Base-by-base conservation (phyloP, 164 flowering plant species). In the Berberis thunbergii region DNA sequence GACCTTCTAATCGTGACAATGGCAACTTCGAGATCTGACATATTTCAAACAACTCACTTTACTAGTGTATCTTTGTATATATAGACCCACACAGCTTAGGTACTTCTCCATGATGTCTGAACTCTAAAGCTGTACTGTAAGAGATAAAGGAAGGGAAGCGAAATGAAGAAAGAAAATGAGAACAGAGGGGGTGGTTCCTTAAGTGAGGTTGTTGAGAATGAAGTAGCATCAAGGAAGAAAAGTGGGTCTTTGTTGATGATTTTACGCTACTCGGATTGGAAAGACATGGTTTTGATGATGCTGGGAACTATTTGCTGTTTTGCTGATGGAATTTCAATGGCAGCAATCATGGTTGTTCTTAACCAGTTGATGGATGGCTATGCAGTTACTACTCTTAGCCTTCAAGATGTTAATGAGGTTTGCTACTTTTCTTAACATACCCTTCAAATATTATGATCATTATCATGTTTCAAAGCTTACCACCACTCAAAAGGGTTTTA, bases 241-340 rank as follows among this genome's bases (percentile, higher is more conserved):
- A 12, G 57, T 4, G 65, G 62, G 43, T 64, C 65, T 3, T 41
- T 65, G 8, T 1, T 26, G 41, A 64, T 10, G 68, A 39, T 77
- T 13, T 69, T 74, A 2, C 69, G 61, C 26, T 48, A 66, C 41
- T 64, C 71, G 1, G 75, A 77, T 43, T 68, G 63, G 41, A 56
- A 43, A 12, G 80, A 77, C 43, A 57, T 60, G 67, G 11, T 71
- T 61, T 44, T 77, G 41, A 70, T 76, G 80, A 41, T 52, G 3
- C 11, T 71, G 7, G 80, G 80, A 41, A 61, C 67, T 3, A 42
- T 77, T 7, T 77, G 80, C 12, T 59, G 75, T 49, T 41, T 77
- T n/a, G 75, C 65, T 6, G 80, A 77, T 59, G 77, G 77, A 48
- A 44, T 57, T 2, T 46, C 67, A 49, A 57, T 58, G 61, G 43